Conservation (phyloP, 495 filamentous ascomycete genomes). For the Jackrogersella multiformis region DNA sequence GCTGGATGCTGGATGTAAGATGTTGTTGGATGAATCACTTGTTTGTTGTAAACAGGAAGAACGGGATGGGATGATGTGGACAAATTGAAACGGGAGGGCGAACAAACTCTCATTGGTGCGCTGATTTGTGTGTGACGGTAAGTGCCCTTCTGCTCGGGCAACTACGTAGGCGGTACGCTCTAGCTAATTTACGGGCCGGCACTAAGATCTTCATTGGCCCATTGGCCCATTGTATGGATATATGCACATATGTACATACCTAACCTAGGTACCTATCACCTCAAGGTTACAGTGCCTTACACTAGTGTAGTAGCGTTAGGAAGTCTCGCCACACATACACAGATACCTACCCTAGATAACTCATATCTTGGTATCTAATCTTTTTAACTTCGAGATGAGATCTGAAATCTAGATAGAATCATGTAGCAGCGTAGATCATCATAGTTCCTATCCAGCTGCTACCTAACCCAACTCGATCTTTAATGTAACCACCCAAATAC, state of each 20-base stretch:
- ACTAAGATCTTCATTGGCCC: conserved; percentile 15
- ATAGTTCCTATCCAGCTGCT: not conserved
- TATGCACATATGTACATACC: not conserved
- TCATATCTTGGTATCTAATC: not conserved
- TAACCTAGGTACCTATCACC: no score
- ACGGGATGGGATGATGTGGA: not conserved
- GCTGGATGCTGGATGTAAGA: not conserved
- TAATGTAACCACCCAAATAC: not conserved
- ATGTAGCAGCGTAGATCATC: not conserved
- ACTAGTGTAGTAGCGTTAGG: not conserved
- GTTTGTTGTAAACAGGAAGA: not conserved
- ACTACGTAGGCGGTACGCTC: no score
- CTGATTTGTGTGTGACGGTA: not conserved
- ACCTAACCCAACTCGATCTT: not conserved
- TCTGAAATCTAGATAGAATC: not conserved
- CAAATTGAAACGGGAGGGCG: not conserved
- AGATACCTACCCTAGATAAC: not conserved
- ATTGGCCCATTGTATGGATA: not conserved
- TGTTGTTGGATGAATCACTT: not conserved
- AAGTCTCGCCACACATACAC: not conserved
- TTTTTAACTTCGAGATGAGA: conserved; percentile 13
- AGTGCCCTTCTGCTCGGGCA: not conserved
- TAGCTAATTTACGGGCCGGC: not conserved
- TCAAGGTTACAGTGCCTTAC: no score
- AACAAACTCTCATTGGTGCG: conserved; percentile 7